Evolutionary conservation across 345 rosid species (phyloP), one percentile per base, ranked within the genome.

Genomic region (Melastoma malabathricum): DNA sequence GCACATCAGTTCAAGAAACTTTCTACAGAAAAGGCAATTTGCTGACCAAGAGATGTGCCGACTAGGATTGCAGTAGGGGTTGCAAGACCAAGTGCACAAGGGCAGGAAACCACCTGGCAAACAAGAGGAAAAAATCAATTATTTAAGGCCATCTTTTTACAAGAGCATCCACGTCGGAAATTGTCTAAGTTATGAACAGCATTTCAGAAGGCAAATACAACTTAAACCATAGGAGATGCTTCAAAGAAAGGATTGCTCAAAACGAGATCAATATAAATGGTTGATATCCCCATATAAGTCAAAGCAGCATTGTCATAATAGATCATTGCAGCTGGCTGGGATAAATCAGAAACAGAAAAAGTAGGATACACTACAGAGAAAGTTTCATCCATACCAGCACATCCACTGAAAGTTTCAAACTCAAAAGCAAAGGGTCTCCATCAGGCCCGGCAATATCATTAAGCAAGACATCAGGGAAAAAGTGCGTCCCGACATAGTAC

Each of bases 61-160:
- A 90, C 92, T 59, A 90, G 62, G 68, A 90, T 86, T 62, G 98
- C 98, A 3, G 98, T 86, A 46, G 98, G 98, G 48, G 98, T 84
- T 59, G 98, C 98, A 54, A 90, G 96, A 52, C 98, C 98, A 69
- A 90, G 72, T 46, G 96, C 98, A 66, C 95, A 82, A 19, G 98
- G 98, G 68, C 98, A 90, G 15, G 96, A 90, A 55, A 86, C 98
- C 58, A 86, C 96, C 98, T 90, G 86, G 56, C 56, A 47, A 54
- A 12, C 54, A 16, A 17, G 18, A 46, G 47, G 54, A 29, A 46
- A 18, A 41, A 25, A 44, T 7, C 25, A 16, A 12, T 15, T 22
- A 14, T 19, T 58, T 18, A 12, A 27, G 20, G 38, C 9, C 38
- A 29, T 29, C 38, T 10, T 29, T 29, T 29, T 29, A 29, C 38